phyloP scores from a whole-genome alignment of 306 rosid species.

The Calophaca sinica region DNA sequence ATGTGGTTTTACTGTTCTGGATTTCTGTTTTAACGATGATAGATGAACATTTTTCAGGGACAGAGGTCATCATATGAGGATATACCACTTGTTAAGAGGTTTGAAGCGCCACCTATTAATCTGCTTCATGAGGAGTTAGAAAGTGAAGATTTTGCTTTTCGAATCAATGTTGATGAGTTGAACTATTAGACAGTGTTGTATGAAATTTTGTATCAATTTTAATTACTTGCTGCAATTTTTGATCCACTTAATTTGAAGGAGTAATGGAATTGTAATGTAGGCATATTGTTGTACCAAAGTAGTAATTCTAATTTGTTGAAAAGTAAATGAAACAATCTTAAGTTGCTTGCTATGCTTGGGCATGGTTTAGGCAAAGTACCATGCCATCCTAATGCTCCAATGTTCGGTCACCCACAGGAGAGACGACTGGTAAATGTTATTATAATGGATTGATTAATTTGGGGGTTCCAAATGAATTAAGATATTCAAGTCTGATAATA shows the following conservation, averaged over 20 bases:
- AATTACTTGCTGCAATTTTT: constrained; percentile 31
- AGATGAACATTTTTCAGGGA: constrained; percentile 61
- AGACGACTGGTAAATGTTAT: too few species aligned
- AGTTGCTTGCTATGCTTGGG: too few species aligned
- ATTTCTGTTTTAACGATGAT: constrained; percentile 32
- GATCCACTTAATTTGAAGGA: constrained; percentile 21
- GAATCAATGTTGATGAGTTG: constrained; percentile 76
- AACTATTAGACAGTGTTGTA: constrained; percentile 46
- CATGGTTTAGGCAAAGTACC: too few species aligned
- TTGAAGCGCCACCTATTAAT: constrained; percentile 53
- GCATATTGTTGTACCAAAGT: constrained; percentile 31
- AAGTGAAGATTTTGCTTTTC: constrained; percentile 79
- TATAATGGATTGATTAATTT: too few species aligned
- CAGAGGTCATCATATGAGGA: constrained; percentile 52
- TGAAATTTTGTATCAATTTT: constrained; percentile 15
- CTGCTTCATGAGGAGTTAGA: constrained; percentile 87
- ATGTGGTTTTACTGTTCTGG: constrained; percentile 10
- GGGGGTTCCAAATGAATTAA: too few species aligned
- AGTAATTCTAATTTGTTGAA: not conserved
- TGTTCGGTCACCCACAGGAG: too few species aligned
- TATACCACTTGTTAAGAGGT: constrained; percentile 52
- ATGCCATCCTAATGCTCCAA: too few species aligned
- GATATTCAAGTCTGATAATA: not conserved
- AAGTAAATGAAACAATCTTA: too few species aligned
- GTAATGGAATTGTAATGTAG: not conserved